Percentiles rank a stretch among this genome's conserved stretches.
Evolutionary conservation across 2,329 filamentous ascomycete species (phyloP).

Genomic region (Neofusicoccum ribis): DNA sequence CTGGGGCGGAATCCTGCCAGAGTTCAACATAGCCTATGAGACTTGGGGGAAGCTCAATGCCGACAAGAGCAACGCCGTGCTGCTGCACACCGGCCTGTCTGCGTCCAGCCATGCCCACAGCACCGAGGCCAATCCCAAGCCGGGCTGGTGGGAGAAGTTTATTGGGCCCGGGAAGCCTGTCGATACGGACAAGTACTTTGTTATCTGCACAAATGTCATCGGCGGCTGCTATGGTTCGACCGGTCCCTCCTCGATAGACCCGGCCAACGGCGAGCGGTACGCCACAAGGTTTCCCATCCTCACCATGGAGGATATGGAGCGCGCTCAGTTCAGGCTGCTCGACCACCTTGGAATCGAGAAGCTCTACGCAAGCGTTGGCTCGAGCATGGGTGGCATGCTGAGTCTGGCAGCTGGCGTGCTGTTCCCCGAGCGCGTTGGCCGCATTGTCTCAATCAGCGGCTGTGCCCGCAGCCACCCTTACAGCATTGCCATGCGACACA

Average conservation of each 20-base stretch:
- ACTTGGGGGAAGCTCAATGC: conserved; percentile 82
- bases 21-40: conserved; percentile 91
- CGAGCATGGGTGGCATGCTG: conserved; percentile 99
- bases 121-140: conserved; percentile 79
- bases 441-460: conserved; percentile 85
- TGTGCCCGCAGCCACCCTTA: conserved; percentile 95
- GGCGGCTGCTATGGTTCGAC: conserved; percentile 96
- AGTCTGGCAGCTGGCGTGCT: conserved; percentile 83
- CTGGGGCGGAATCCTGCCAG: conserved; percentile 89
- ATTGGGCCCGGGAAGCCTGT: conserved; percentile 84
- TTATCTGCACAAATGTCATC: conserved; percentile 96
- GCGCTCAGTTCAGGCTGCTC: conserved; percentile 87
- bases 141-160: conserved; percentile 99
- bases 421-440: conserved; percentile 77
- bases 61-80: conserved; percentile 82
- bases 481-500: conserved; percentile 97
- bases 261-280: conserved; percentile 82
- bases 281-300: conserved; percentile 94
- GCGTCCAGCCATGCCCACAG: conserved; percentile 97
- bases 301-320: conserved; percentile 96
- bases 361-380: conserved; percentile 89
- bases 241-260: conserved; percentile 84
- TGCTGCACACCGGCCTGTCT: conserved; percentile 90
- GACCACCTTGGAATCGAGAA: conserved; percentile 74
- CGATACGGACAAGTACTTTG: conserved; percentile 86